Evolutionary conservation across 306 rosid genomes (phyloP), one percentile per base, ranked within the genome.

Genomic region (Vigna nakashimae): DNA sequence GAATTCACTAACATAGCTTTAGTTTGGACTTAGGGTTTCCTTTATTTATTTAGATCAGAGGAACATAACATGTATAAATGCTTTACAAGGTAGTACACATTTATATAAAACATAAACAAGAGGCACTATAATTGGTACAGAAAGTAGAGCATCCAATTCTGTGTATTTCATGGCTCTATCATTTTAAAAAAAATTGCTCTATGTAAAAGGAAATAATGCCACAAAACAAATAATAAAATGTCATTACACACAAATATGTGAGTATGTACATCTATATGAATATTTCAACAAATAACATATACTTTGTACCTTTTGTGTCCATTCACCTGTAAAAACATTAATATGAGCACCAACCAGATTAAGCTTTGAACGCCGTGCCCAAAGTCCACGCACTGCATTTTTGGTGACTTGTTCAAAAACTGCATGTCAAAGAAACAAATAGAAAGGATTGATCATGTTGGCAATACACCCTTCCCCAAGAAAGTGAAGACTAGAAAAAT

Each of bases 311-410:
- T 95, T 95, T 78, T 95, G 98, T 74, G 98, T 95, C 98, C 98
- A 95, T 91, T 95, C 98, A 87, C 98, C 98, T 38, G 98, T 91
- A 90, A 95, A 95, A 77, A 95, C 97, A 87, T 95, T 92, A 74
- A 95, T 91, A 80, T 95, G 98, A 72, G 98, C 98, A 83, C 98
- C 98, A 78, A 95, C 97, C 86, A 95, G 81, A 85, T 95, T 91
- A 71, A 95, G 93, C 90, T 82, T 91, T 69, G 98, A 95, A 81
- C 98, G 98, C 26, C 91, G 91, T n/a, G 97, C 92, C 98, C 98
- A 95, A 70, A 95, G 83, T 80, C 96, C 98, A 51, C 48, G 95
- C 70, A 95, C 98, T 63, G 98, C 98, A 82, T 95, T 95, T 88
- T 91, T 92, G 73, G 98, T 95, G 77, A 91, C 98, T 88, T 89